Conservation (phyloP, 768 basidiomycete species). For the Hydnomerulius pinastri region DNA sequence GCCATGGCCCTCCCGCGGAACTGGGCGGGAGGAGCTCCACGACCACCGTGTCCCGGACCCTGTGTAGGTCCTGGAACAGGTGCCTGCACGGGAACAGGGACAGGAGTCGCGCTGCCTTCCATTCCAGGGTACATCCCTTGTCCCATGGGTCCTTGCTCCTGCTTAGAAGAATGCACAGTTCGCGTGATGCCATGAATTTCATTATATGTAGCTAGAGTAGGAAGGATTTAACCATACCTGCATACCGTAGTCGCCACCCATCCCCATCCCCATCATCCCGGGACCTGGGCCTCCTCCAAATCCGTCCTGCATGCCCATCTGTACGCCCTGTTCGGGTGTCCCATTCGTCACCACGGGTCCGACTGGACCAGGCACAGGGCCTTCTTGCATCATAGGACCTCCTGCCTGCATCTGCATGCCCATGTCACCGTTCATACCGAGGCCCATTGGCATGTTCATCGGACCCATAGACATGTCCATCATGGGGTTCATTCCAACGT, state of each 20-base stretch:
- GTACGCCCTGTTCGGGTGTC: conserved; percentile 40
- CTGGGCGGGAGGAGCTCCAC: conserved; percentile 38
- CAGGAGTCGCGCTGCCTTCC: conserved; percentile 54
- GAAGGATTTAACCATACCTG: conserved; percentile 55
- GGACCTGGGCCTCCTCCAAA: conserved; percentile 45
- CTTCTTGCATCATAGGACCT: conserved; percentile 58
- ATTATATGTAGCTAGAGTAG: conserved; percentile 37
- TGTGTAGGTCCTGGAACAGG: conserved; percentile 33
- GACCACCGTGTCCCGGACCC: conserved; percentile 30
- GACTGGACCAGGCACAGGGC: conserved; percentile 34
- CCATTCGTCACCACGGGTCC: conserved; percentile 38
- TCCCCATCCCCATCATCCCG: conserved; percentile 71
- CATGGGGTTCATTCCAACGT: conserved; percentile 62
- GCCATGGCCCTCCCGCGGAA: conserved; percentile 48
- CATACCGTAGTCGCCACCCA: conserved; percentile 70
- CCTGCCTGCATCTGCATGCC: conserved; percentile 50
- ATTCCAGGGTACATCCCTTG: conserved; percentile 72
- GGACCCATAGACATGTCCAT: conserved; percentile 77
- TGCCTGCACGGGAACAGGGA: conserved; percentile 41
- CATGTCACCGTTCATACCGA: conserved; percentile 71
- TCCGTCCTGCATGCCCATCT: conserved; percentile 44
- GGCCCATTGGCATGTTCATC: conserved; percentile 53
- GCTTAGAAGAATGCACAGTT: conserved; percentile 24
- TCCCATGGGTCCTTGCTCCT: conserved; percentile 65
- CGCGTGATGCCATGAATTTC: conserved; percentile 36